Evolutionary conservation across 1,139 yeast species (phyloP), one percentile per base, ranked within the genome.

Genomic region (Hansenula lynferdii): DNA sequence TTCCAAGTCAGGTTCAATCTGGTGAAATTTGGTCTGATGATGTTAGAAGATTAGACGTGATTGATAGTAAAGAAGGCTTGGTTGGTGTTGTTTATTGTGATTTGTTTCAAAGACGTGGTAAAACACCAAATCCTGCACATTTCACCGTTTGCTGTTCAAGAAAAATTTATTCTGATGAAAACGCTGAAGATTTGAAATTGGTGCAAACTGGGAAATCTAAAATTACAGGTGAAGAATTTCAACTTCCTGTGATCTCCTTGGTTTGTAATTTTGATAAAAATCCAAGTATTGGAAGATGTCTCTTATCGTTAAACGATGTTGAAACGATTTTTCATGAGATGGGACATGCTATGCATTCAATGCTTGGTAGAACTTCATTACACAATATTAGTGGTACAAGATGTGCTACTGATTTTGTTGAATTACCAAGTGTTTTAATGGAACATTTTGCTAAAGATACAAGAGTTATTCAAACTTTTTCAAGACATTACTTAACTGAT

Each of bases 261-360:
- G 86, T 89, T 22, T 92, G 97, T 56, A 90, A 89, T 56, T 92
- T 92, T 60, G 67, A 68, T n/a, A 70, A 67, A 15, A 66, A 65
- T 15, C 43, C 46, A 18, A 53, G 49, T 10, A 43, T 53, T 35
- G 53, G 53, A 1, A 49, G 56, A 31, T 70, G 81, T 35, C 65
- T 86, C 20, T 63, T 92, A 30, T 69, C 82, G 8, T 69, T 86
- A 44, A 77, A 73, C 42, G 97, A 94, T 54, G 90, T 92, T 6
- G 96, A 90, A 54, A 92, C 98, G 0, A 65, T 92, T 25, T 92
- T 94, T 65, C 99, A 92, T 61, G 99, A 92, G 61, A 89, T 92
- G 96, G 99, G 99, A 1, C 99, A 92, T 62, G 98, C 98, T 2
- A 85, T 92, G 79, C 98, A 92, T 60, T 87, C 97, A 7, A 90